Percentiles rank a stretch among this genome's conserved stretches.
These are phyloP conservation scores for Choiromyces venosus DNA, from an alignment of 495 filamentous ascomycete species.

Conservation along the genomic window DNA sequence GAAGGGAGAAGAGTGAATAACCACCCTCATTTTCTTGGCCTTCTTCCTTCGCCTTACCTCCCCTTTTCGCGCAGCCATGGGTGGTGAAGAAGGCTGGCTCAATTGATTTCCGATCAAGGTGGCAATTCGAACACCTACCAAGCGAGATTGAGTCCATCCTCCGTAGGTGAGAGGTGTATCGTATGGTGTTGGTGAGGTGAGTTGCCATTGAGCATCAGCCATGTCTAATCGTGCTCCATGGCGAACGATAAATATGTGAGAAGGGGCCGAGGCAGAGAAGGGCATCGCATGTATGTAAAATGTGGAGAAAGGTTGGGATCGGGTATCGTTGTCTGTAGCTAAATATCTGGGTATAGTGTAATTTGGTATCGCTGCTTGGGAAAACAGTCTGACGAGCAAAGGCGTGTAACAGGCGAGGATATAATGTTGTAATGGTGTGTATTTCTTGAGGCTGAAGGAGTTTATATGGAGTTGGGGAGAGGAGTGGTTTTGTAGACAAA, in stretches of 20 bases:
- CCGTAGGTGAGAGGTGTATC: slow-evolving; percentile 93
- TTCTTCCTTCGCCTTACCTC: slow-evolving; percentile 39
- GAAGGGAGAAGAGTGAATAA: slow-evolving; percentile 89
- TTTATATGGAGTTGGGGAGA: not conserved
- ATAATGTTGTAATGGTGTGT: not conserved
- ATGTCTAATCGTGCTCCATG: slow-evolving; percentile 91
- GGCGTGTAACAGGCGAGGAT: not conserved
- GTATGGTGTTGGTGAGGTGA: slow-evolving; percentile 90
- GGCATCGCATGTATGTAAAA: slow-evolving; percentile 10
- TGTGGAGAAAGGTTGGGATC: not conserved
- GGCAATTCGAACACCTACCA: slow-evolving; percentile 72
- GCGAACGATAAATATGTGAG: slow-evolving; percentile 40
- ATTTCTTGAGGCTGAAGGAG: not conserved
- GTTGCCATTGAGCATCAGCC: slow-evolving; percentile 89
- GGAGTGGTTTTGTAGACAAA: not conserved
- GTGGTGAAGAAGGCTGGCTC: slow-evolving; percentile 7
- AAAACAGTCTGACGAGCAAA: not conserved
- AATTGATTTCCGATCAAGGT: slow-evolving; percentile 56
- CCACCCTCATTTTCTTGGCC: slow-evolving; percentile 62
- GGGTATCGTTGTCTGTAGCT: not conserved
- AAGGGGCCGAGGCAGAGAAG: slow-evolving; percentile 24
- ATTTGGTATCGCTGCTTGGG: not conserved
- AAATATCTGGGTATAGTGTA: not conserved
- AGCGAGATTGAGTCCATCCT: slow-evolving; percentile 80
- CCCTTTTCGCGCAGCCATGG: slow-evolving; percentile 20